phyloP scores from a whole-genome alignment of 148 eudicot species.

The Chenopodium quinoa region DNA sequence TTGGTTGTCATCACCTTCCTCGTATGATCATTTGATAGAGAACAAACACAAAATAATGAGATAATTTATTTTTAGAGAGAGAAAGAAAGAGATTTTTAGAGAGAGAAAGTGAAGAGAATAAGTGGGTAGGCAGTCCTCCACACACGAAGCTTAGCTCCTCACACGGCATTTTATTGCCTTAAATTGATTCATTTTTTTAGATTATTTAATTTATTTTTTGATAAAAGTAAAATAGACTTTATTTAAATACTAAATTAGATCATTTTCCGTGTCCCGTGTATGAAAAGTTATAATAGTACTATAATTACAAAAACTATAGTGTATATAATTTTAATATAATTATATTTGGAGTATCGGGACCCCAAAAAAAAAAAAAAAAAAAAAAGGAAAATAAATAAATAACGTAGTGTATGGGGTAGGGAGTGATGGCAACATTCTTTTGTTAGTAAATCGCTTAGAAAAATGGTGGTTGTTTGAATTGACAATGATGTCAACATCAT shows the following conservation, averaged over 20 bases:
- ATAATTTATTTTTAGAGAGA: not conserved
- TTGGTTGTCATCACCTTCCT: constrained; percentile 24
- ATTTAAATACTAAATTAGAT: not conserved
- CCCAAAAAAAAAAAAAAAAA: not conserved
- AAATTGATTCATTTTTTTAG: not conserved
- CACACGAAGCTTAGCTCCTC: constrained; percentile 23
- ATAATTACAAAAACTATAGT: not conserved
- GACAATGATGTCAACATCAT: constrained; percentile 30
- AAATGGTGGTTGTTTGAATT: constrained; percentile 33
- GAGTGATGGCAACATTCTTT: constrained; percentile 27
- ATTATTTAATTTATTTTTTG: not conserved
- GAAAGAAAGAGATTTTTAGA: not conserved
- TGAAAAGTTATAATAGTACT: constrained; percentile 13
- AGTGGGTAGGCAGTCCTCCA: constrained; percentile 30
- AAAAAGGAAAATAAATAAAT: not conserved
- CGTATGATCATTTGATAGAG: not conserved
- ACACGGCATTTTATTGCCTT: constrained; percentile 32
- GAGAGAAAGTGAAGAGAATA: not conserved
- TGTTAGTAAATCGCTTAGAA: constrained; percentile 22
- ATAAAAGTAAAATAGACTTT: not conserved
- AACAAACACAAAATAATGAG: not conserved
- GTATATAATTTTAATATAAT: not conserved
- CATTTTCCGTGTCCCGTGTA: constrained; percentile 21
- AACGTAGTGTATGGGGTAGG: constrained; percentile 27
- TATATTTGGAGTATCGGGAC: not conserved